These are phyloP conservation scores for Kodamaea fukazawae DNA, from an alignment of 805 yeast species.

Conservation along the genomic window DNA sequence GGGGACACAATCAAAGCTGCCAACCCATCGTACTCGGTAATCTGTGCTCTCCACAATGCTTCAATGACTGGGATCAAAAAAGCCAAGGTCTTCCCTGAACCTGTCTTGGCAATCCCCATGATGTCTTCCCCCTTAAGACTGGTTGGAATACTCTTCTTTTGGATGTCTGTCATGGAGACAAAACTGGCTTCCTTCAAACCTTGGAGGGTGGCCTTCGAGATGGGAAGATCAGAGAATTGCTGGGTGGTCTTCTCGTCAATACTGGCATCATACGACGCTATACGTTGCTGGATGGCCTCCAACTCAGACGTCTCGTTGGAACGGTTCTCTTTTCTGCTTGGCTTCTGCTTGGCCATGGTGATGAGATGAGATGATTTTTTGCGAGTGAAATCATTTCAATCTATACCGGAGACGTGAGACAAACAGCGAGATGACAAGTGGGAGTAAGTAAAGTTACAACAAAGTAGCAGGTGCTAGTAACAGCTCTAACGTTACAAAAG, in stretches of 20 bases:
- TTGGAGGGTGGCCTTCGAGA: constrained; percentile 57
- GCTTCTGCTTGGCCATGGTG: constrained; percentile 9
- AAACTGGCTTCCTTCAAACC: constrained; percentile 83
- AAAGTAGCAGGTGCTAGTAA: too few relatives aligned
- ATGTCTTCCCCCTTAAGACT: constrained; percentile 77
- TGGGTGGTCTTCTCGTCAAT: constrained; percentile 23
- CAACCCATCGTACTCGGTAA: constrained; percentile 83
- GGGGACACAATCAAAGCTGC: constrained; percentile 91
- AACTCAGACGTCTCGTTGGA: constrained; percentile 34
- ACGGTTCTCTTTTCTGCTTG: constrained; percentile 19
- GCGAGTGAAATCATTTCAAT: too few relatives aligned
- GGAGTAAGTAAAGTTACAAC: too few relatives aligned
- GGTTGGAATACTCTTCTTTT: constrained; percentile 69
- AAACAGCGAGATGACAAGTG: too few relatives aligned
- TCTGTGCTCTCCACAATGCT: constrained; percentile 61
- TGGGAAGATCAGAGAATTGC: constrained; percentile 76
- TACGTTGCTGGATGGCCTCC: constrained; percentile 45
- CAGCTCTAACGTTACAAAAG: too few relatives aligned
- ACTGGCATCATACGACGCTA: constrained; percentile 53
- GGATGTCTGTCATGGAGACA: constrained; percentile 81
- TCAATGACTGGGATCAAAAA: constrained; percentile 80
- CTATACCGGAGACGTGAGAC: too few relatives aligned
- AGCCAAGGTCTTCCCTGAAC: constrained; percentile 88
- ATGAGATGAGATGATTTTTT: constrained; percentile 2
- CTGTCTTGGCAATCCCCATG: constrained; percentile 86